Evolutionary conservation across 495 filamentous ascomycete genomes (phyloP).

Genomic region (Podospora conica): DNA sequence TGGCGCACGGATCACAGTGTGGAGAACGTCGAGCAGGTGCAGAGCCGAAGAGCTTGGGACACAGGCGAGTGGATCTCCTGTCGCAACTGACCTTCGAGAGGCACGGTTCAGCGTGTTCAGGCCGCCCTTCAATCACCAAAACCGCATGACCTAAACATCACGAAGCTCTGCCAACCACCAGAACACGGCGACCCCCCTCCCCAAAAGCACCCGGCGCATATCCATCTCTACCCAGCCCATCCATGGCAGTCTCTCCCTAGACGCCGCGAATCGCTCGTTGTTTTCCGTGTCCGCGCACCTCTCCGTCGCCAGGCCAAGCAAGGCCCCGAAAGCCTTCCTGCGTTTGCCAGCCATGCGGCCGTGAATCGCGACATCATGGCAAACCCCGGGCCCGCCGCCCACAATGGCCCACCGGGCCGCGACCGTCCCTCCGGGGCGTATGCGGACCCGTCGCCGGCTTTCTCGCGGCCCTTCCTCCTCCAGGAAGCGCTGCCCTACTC

Average conservation of each 20-base stretch:
- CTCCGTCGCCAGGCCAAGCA: background rate
- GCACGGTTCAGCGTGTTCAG: background rate
- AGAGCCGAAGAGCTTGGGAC: background rate
- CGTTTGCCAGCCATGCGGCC: constrained; percentile 14
- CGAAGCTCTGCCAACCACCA: background rate
- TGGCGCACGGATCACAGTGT: constrained; percentile 5
- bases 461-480: constrained; percentile 46
- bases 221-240: background rate
- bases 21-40: background rate
- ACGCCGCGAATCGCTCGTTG: background rate
- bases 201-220: background rate
- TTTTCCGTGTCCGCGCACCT: background rate
- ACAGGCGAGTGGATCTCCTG: background rate
- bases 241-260: background rate
- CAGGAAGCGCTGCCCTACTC: constrained; percentile 88
- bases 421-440: background rate
- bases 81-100: background rate
- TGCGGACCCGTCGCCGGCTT: background rate
- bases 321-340: background rate
- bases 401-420: constrained; percentile 20
- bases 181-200: background rate
- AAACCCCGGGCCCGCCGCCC: constrained; percentile 21
- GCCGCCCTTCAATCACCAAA: constrained; percentile 4
- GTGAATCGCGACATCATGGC: constrained; percentile 30
- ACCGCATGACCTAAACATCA: background rate